Conservation (phyloP, 2,329 filamentous ascomycete genomes). For the Leptographium flavum region DNA sequence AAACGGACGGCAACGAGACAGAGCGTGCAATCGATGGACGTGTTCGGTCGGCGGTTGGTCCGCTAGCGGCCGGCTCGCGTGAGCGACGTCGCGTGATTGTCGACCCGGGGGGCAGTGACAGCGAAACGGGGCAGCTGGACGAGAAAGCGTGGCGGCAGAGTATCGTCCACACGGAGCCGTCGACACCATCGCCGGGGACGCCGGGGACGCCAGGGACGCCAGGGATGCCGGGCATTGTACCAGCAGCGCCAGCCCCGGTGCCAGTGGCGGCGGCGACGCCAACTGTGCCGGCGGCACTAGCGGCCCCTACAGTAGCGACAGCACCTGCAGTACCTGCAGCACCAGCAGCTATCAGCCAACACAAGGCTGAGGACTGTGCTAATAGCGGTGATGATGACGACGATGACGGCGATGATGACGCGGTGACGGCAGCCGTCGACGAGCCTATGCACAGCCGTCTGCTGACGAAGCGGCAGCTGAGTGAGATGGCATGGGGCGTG, state of each 20-base stretch:
- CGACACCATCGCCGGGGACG: constrained; percentile 23
- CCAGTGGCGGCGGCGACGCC: constrained; percentile 18
- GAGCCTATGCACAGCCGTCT: constrained; percentile 47
- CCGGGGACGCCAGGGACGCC: constrained; percentile 37
- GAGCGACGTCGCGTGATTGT: constrained; percentile 15
- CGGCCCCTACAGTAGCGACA: constrained; percentile 35
- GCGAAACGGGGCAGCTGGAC: constrained; percentile 37
- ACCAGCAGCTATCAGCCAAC: not conserved
- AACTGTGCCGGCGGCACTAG: constrained; percentile 29
- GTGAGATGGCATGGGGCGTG: constrained; percentile 94
- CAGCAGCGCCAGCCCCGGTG: constrained; percentile 31
- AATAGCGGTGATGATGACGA: constrained; percentile 23
- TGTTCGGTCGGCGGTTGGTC: constrained; percentile 18
- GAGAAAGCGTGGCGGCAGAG: constrained; percentile 39
- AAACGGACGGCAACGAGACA: not conserved
- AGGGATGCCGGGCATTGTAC: constrained; percentile 32
- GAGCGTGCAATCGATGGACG: not conserved
- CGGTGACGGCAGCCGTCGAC: constrained; percentile 4
- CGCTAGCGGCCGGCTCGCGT: constrained; percentile 17
- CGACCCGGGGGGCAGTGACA: constrained; percentile 27
- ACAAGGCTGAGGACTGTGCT: constrained; percentile 16
- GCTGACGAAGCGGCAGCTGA: constrained; percentile 85
- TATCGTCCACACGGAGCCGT: constrained; percentile 25
- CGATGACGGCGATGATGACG: not conserved
- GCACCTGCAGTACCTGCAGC: too few relatives aligned